Percentiles rank a stretch among this genome's conserved stretches.
Conservation (phyloP, 192 early-diverging fungal species). For the Pilaira anomala region DNA sequence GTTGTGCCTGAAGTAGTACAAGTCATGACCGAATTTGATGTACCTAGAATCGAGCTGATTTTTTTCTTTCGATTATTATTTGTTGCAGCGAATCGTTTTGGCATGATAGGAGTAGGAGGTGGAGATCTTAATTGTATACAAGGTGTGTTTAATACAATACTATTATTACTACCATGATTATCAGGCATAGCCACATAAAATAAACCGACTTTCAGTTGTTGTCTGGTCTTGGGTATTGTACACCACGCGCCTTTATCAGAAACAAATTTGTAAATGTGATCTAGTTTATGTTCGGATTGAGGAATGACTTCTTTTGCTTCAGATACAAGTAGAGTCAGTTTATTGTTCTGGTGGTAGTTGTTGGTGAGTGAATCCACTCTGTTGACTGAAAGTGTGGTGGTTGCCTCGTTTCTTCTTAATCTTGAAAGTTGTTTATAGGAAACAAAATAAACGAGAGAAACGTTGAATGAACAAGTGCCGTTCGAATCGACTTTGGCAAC, state of each 20-base stretch:
- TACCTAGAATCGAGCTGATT: slow-evolving; percentile 4
- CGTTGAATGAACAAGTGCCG: slow-evolving; percentile 13
- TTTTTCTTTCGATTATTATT: slow-evolving; percentile 14
- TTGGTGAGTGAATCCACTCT: slow-evolving; percentile 10
- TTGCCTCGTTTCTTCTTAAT: slow-evolving; percentile 25
- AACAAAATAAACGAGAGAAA: slow-evolving; percentile 32
- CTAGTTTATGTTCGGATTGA: slow-evolving; percentile 20
- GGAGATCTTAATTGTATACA: slow-evolving; percentile 21
- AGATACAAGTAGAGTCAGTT: slow-evolving; percentile 12
- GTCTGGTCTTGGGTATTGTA: neutral
- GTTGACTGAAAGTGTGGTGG: slow-evolving; percentile 9
- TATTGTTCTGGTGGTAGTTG: slow-evolving; percentile 8
- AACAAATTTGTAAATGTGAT: slow-evolving; percentile 27
- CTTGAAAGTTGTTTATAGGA: slow-evolving; percentile 29
- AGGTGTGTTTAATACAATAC: neutral
- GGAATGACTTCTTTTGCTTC: slow-evolving; percentile 29
- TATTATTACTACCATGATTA: slow-evolving; percentile 2
- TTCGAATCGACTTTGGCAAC: slow-evolving; percentile 10
- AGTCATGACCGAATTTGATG: neutral
- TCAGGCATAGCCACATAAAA: slow-evolving; percentile 37
- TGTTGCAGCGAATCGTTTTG: slow-evolving; percentile 1
- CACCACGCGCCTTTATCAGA: slow-evolving; percentile 35
- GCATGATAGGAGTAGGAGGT: slow-evolving; percentile 17
- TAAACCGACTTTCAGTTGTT: slow-evolving; percentile 30
- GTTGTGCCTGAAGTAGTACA: neutral